These are phyloP conservation scores for Homolaphlyctis polyrhiza DNA, from an alignment of 371 early-diverging fungal species.

Conservation along the genomic window DNA sequence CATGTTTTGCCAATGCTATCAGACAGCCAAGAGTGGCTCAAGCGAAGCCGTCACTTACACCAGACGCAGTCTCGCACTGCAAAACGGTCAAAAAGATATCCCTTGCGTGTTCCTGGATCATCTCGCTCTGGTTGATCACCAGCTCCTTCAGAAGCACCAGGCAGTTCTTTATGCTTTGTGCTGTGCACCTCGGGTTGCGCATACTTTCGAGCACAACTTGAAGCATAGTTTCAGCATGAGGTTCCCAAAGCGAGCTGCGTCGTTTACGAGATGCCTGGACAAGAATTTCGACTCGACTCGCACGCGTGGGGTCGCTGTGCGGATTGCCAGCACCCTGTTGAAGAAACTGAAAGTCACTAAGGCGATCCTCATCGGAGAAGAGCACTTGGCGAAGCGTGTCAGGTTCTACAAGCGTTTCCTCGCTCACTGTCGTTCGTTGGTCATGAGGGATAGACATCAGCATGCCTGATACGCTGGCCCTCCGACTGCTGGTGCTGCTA, in stretches of 20 bases:
- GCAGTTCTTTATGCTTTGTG: slow-evolving; percentile 1
- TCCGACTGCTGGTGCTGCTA: no score
- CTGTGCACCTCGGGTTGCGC: background rate
- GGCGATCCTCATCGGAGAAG: background rate
- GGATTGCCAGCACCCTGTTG: background rate
- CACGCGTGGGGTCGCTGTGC: no score
- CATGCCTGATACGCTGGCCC: background rate
- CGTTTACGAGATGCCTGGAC: background rate
- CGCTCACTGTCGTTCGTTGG: background rate
- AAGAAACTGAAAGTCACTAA: background rate
- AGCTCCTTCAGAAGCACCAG: slow-evolving; percentile 7
- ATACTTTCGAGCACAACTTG: background rate
- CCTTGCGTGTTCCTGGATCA: background rate
- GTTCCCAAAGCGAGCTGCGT: background rate
- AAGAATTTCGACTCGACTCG: background rate
- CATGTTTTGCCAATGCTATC: background rate
- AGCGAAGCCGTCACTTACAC: background rate
- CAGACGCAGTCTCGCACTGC: background rate
- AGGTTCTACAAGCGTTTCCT: background rate
- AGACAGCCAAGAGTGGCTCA: background rate
- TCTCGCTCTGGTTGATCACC: background rate
- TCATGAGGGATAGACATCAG: background rate
- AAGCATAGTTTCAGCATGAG: background rate
- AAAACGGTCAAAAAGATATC: slow-evolving; percentile 3
- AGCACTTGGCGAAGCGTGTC: background rate